Base-by-base conservation (phyloP, 2,329 filamentous ascomycete genomes). In the Diaporthe australafricana region DNA sequence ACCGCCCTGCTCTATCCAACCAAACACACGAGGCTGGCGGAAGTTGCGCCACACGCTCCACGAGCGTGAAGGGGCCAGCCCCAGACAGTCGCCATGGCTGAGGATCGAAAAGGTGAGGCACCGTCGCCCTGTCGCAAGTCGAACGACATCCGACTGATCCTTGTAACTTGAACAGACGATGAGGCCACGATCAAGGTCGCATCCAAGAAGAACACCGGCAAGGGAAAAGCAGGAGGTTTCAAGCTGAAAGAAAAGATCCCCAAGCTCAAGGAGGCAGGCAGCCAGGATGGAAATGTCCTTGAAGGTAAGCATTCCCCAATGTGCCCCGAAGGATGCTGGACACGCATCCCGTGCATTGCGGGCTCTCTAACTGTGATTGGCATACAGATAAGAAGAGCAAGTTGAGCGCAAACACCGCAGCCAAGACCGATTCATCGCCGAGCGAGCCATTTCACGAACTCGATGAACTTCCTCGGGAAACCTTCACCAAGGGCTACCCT, bases 401-500 rank as follows among this genome's bases (percentile, higher is more conserved):
- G 42, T 17, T 50, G 53, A 70, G 84, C 72, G 80, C 81, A 65
- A 82, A 80, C 50, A 84, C 86, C 16, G 79, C 83, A 22, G 80
- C 83, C 9, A 79, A 81, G 60, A 81, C 83, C 8, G 84, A 83
- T 5, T 77, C 84, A 5, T 87, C 88, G 4, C 88, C 88, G 1
- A 85, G 85, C 4, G 88, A 89, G 0, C 84, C 90, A 2, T 87
- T 91, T 22, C 91, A 91, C 77, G 88, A 90, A 68, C 88, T 98
- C 66, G 94, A 97, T 77, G 91, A 95, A 73, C 89, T 87, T 73
- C 91, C 93, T 17, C 89, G 93, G 76, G 91, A 94, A 73, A 93
- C 93, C 5, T 98, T 98, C 81, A 87, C 91, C 5, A 95, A 92
- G 57, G 94, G 94, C 74, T 91, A 92, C 71, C 94, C 95, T 0